These are phyloP conservation scores for Coelomomyces lativittatus DNA, from an alignment of 371 early-diverging fungal genomes.

Conservation along the genomic window DNA sequence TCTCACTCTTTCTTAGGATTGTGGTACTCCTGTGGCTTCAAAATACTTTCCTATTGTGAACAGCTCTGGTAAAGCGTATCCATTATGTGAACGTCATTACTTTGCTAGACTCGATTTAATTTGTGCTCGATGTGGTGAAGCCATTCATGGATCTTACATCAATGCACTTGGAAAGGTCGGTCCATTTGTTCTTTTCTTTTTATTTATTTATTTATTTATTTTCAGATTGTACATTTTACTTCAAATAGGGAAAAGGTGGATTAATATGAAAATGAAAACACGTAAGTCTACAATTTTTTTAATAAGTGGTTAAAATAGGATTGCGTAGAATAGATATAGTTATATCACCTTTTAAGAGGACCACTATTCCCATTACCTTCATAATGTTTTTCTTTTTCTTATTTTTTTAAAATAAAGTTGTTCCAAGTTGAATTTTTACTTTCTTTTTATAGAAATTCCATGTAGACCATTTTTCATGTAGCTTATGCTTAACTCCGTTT, in stretches of 20 bases:
- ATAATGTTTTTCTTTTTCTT: background rate
- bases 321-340: too few species aligned
- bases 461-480: constrained; percentile 86
- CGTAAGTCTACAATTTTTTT: too few species aligned
- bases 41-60: constrained; percentile 67
- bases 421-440: too few species aligned
- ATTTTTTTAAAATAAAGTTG: background rate
- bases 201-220: too few species aligned
- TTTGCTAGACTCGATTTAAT: constrained; percentile 62
- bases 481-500: constrained; percentile 73
- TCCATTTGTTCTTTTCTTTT: too few species aligned
- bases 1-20: too few species aligned
- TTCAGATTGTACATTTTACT: too few species aligned
- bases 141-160: constrained; percentile 76
- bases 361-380: background rate
- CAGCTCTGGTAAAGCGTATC: constrained; percentile 33
- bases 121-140: constrained; percentile 71
- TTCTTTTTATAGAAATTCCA: constrained; percentile 84
- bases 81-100: constrained; percentile 74
- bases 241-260: too few species aligned
- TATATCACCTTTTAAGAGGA: too few species aligned
- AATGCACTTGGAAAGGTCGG: constrained; percentile 68
- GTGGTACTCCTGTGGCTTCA: constrained; percentile 61
- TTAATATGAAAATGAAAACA: too few species aligned
- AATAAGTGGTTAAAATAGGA: too few species aligned